phyloP scores from a whole-genome alignment of 305 asterid species.

The Caryopteris hybrid region DNA sequence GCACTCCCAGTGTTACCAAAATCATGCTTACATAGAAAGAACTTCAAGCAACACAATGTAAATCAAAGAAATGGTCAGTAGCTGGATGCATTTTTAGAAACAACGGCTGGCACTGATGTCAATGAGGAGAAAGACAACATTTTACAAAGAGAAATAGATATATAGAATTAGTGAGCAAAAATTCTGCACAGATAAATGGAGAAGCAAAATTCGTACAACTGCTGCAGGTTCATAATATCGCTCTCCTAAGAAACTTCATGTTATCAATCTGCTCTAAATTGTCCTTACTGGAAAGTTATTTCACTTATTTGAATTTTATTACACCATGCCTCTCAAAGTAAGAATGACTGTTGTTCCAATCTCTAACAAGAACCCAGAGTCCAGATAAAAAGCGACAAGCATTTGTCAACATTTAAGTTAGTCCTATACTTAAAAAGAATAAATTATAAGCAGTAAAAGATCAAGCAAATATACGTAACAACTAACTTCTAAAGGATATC shows the following conservation, averaged over 20 bases:
- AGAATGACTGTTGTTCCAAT: background rate
- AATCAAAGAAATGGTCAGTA: background rate
- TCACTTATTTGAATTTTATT: background rate
- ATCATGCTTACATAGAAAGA: background rate
- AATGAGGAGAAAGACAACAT: background rate
- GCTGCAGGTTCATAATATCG: background rate
- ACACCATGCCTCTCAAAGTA: background rate
- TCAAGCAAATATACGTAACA: background rate
- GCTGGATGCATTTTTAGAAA: background rate
- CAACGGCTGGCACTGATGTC: background rate
- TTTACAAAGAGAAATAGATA: background rate
- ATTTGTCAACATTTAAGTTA: background rate
- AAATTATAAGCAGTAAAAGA: background rate
- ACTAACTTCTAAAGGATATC: background rate
- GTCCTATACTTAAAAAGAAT: background rate
- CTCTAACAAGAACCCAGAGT: constrained; percentile 10
- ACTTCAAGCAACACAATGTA: background rate
- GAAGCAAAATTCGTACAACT: background rate
- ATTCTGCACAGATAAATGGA: background rate
- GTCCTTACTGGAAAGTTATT: background rate
- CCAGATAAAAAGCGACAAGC: constrained; percentile 1
- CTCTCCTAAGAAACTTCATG: background rate
- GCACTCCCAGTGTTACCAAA: background rate
- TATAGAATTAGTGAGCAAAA: background rate
- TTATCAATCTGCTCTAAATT: background rate